Evolutionary conservation across 2,329 filamentous ascomycete genomes (phyloP).

Genomic region (Ceratocystis papillata): DNA sequence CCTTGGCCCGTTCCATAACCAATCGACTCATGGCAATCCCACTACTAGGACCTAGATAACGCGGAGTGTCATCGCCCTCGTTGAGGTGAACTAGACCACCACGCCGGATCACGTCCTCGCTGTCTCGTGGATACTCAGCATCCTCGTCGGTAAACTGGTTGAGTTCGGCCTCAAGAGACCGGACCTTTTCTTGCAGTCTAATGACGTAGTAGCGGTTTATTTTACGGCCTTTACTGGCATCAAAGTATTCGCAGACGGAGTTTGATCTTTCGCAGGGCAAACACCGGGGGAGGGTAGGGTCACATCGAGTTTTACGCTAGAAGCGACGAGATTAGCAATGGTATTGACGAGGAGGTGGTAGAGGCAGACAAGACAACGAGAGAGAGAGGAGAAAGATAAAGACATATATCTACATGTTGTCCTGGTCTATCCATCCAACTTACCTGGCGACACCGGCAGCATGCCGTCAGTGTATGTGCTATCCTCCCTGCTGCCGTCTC

Average conservation of each 20-base stretch:
- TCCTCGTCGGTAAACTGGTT: constrained; percentile 69
- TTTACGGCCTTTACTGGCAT: constrained; percentile 73
- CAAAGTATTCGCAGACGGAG: constrained; percentile 88
- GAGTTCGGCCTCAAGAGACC: constrained; percentile 70
- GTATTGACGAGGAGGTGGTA: neutral
- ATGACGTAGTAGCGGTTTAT: constrained; percentile 90
- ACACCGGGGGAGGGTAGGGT: constrained; percentile 82
- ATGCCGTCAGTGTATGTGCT: constrained; percentile 69
- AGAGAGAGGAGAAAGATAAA: too few relatives aligned
- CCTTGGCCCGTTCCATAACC: constrained; percentile 92
- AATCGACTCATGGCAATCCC: constrained; percentile 90
- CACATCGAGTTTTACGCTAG: constrained; percentile 91
- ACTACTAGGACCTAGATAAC: constrained; percentile 86
- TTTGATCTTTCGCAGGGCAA: constrained; percentile 86
- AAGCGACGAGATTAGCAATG: constrained; percentile 4
- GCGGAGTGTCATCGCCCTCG: constrained; percentile 72
- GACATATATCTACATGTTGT: too few relatives aligned
- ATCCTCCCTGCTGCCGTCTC: constrained; percentile 44
- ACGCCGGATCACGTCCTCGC: constrained; percentile 76
- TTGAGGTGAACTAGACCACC: constrained; percentile 76
- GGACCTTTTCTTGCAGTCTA: constrained; percentile 76
- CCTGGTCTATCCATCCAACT: neutral
- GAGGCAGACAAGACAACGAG: too few relatives aligned
- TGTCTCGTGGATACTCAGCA: constrained; percentile 54
- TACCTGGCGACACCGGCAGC: constrained; percentile 68